Evolutionary conservation across 306 rosid genomes (phyloP), one percentile per base, ranked within the genome.

Genomic region (Castanea mollissima): DNA sequence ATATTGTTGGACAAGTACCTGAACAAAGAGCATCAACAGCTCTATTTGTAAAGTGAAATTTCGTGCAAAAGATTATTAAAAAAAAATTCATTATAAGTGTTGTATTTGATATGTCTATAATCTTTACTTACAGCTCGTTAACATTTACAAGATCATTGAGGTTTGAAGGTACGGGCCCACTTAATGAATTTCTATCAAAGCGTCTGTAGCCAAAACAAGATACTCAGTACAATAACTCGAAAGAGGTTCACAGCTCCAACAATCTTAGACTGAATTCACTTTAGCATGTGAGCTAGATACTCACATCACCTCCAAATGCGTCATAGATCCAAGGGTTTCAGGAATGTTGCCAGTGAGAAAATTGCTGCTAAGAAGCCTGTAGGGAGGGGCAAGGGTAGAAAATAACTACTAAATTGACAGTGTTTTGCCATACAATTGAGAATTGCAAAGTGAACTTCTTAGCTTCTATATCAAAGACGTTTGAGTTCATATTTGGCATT

Each of bases 361-460:
- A 80, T 93, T 93, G 20, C 13, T 14, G 44, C 91, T 94, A 6
- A 91, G 86, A 75, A 92, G 89, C 83, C 94, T 93, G 97, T 82
- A 27, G 75, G 57, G 62, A 25, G 46, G 46, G 46, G 46, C 46
- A 41, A 11, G n/a, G 72, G 1, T 34, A 32, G 44, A 52, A 23
- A 31, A 60, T 32, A 4, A 34, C 31, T 12, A 46, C 18, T 55
- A 4, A 15, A 56, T 15, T 14, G 9, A 12, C 20, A 55, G 29
- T 4, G 52, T 19, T 20, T 67, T 67, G 27, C 23, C 0, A 31
- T 34, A 67, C 27, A 67, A 34, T 67, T 18, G 25, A 34, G 71
- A 19, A 67, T 8, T 19, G 7, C 21, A 16, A 34, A 65, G 25
- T 59, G 9, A 21, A 67, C 15, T 49, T 6, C 20, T 62, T 62